Evolutionary conservation across 768 basidiomycete species (phyloP), one percentile per base, ranked within the genome.

Genomic region (Amanita inopinata): DNA sequence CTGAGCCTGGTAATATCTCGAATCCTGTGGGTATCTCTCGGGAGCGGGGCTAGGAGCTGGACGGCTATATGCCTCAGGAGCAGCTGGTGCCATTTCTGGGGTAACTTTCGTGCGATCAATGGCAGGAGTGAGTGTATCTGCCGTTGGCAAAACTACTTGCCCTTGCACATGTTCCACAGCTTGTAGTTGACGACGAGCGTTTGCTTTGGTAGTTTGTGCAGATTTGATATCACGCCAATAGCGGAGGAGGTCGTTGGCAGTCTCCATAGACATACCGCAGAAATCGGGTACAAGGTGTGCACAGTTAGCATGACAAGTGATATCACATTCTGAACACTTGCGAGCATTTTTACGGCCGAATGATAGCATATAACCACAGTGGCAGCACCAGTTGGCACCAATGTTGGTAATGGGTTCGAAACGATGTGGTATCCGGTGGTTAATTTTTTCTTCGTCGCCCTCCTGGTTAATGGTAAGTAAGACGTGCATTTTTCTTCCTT

Each of bases 261-360:
- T 94, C 63, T 97, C 94, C 94, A 98, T 98, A 27, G 92, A 91
- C 93, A 99, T 97, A 32, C 96, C 96, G 56, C 96, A 99, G 63
- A 99, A 98, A 63, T 99, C 94, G 46, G 96, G 96, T 30, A 99
- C 96, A 45, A 98, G 77, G 61, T 99, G 96, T 1, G 92, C 88
- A 64, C 96, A 99, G 50, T 91, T 87, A 14, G 90, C 91, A 62
- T 99, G 96, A 54, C 92, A 97, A 34, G 94, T 97, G 52, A 98
- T 81, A 55, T 84, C 80, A 64, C 96, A 99, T 61, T 98, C 94
- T 0, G 88, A 81, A 60, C 96, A 99, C 62, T 85, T 86, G 43
- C 91, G 80, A 15, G 94, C 85, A 60, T 97, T 94, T 71, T 98
- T 98, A 51, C 93, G 81, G 39, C 94, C 94, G 36, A 98, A 76